Base-by-base conservation (phyloP, 2,329 filamentous ascomycete genomes). In the Biscogniauxia sp. region DNA sequence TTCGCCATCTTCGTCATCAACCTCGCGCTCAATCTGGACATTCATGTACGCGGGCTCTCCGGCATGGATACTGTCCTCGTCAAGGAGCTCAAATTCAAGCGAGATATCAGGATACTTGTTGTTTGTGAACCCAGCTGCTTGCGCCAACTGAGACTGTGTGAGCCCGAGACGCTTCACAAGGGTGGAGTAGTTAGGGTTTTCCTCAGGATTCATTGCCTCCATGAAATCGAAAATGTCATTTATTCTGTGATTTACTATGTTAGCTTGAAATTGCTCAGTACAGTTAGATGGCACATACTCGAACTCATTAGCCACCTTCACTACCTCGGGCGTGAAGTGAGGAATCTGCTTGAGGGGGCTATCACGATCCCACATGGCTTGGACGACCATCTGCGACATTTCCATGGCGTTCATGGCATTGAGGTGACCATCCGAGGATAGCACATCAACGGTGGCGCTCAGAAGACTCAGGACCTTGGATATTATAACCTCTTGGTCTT, bases 381-480 rank as follows among this genome's bases (percentile, higher is more conserved):
- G 95, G 2, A 99, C 93, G 57, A 96, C 92, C 95, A 99, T 99
- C 74, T 99, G 95, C 13, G 92, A 96, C 85, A 99, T 92, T 76
- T 99, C 95, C 94, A 99, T 99, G 26, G 95, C 95, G 70, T 90
- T 93, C 89, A 97, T 96, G 62, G 95, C 94, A 73, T 99, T 99
- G 64, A 99, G 84, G 70, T 97, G 92, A 15, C 94, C 95, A 70
- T 99, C 93, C 0, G 93, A 97, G 9, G 93, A 97, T 41, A 99
- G 84, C 17, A 99, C 93, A 74, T 99, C 95, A 20, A 98, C 95
- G 70, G 90, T 92, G 20, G 95, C 94, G 73, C 91, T 96, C 53
- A 99, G 84, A 11, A 99, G 84, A 71, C 91, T 92, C 59, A 98
- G 82, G 1, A 96, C 87, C 77, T 95, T 96, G 59, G 86, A 86